Base-by-base conservation (phyloP, 352 stramenopile genomes). In the Globisporangium megalacanthum region DNA sequence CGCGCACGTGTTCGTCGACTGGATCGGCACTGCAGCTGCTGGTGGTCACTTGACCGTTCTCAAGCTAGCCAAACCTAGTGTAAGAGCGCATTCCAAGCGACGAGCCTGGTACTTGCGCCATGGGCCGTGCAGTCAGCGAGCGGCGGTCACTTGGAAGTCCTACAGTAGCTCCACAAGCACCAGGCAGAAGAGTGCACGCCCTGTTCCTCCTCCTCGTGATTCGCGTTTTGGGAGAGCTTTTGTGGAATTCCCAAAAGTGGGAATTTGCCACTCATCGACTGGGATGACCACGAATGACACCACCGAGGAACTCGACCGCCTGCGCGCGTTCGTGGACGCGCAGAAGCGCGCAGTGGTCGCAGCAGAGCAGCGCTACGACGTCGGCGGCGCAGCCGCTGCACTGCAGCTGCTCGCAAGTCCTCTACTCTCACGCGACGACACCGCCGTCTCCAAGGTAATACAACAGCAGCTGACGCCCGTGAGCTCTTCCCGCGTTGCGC, bases 401-500 rank as follows among this genome's bases (percentile, higher is more conserved):
- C 57, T 89, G 17, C 37, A 62, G 15, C 51, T 79, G 33, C 66
- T 89, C 13, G 56, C 61, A 17, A 58, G 48, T n/a, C 79, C 77
- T 8, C 59, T 89, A 22, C 48, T 45, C 7, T 10, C n/a, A 15
- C 19, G 10, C 8, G 17, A 45, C n/a, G 22, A 54, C 31, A 52
- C 50, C 15, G 51, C 64, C 11, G 53, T 49, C 20, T 84, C 76
- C 68, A 86, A 86, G 76, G 78, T 88, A 61, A n/a, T n/a, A n/a
- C n/a, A n/a, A n/a, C n/a, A n/a, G 36, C 4, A 4, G 49, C 41
- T 6, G 42, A 50, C 15, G 45, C 45, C 29, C 20, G 14, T 29
- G 52, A 9, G 31, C 11, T 10, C 25, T 29, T 29, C 25, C 25
- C 25, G 25, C 1, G 1, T 29, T 29, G 25, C 25, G 25, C 25